Conservation (phyloP, 2,329 filamentous ascomycete species). For the Fonsecaea erecta region DNA sequence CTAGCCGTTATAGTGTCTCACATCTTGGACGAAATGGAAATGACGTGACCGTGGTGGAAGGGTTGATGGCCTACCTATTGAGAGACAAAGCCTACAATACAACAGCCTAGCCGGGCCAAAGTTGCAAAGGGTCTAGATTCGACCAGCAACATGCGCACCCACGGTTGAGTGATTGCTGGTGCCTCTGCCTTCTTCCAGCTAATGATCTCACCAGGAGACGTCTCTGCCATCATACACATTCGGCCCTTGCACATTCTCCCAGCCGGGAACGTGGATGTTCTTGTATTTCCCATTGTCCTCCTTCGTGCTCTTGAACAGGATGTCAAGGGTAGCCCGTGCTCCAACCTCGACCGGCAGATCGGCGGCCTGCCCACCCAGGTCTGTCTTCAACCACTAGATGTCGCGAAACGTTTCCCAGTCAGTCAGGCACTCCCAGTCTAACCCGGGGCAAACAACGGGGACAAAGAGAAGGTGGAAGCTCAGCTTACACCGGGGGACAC, state of each 20-base stretch:
- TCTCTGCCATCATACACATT: constrained; percentile 47
- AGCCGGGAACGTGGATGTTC: constrained; percentile 48
- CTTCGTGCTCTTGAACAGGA: constrained; percentile 50
- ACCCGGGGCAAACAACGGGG: neutral
- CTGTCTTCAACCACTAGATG: constrained; percentile 54
- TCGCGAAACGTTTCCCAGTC: neutral
- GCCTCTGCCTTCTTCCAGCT: neutral
- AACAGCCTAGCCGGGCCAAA: neutral
- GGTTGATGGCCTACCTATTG: neutral
- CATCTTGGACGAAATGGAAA: too few species aligned
- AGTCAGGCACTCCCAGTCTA: constrained; percentile 16
- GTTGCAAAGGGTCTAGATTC: neutral
- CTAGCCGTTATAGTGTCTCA: too few species aligned
- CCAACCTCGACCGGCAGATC: constrained; percentile 51
- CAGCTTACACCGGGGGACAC: constrained; percentile 53
- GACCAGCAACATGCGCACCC: neutral
- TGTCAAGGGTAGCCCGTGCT: constrained; percentile 47
- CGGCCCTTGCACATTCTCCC: constrained; percentile 44
- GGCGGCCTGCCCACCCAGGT: constrained; percentile 48
- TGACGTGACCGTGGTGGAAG: too few species aligned
- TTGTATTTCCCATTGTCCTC: constrained; percentile 56
- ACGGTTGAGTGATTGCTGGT: neutral
- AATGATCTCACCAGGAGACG: constrained; percentile 40
- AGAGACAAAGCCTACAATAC: neutral
- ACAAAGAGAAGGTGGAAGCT: neutral